A percentile compares a stretch with the other conserved stretches of the same genome.
phyloP scores from a whole-genome alignment of 192 early-diverging fungal genomes.

The Backusella australiensis region DNA sequence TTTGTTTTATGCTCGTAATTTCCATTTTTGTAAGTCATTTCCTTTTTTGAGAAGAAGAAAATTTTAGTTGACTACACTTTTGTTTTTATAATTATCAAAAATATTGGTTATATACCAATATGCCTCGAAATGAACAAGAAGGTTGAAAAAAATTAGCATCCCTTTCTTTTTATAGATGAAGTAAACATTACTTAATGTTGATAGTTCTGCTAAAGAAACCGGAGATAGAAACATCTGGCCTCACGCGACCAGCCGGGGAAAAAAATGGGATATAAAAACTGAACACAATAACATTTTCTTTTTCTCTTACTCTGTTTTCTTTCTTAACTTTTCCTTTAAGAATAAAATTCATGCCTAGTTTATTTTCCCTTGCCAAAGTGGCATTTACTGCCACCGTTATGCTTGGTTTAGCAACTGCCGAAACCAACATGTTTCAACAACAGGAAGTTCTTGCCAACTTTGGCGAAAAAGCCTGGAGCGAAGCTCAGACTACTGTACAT shows the following conservation, averaged over 20 bases:
- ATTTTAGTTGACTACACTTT: background rate
- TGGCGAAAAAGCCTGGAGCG: constrained; percentile 12
- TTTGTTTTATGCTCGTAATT: background rate
- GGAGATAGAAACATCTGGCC: background rate
- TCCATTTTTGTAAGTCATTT: constrained; percentile 1
- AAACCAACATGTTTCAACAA: constrained; percentile 2
- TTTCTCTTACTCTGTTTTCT: background rate
- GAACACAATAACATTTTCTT: background rate
- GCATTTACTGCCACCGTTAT: background rate
- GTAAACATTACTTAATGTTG: background rate
- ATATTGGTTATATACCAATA: background rate
- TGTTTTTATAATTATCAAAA: background rate
- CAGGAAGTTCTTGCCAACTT: constrained; percentile 5
- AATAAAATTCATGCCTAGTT: constrained; percentile 11
- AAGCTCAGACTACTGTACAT: background rate
- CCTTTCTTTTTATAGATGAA: background rate
- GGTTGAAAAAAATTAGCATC: too few relatives aligned
- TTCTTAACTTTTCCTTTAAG: background rate
- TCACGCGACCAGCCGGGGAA: constrained; percentile 8
- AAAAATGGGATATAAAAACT: background rate
- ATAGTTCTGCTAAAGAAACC: background rate
- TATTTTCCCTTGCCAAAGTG: constrained; percentile 13
- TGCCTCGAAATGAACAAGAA: background rate
- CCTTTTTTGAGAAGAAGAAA: background rate
- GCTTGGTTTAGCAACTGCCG: background rate